Conservation (phyloP, 2,329 filamentous ascomycete species). For the Pseudogymnoascus sp. region DNA sequence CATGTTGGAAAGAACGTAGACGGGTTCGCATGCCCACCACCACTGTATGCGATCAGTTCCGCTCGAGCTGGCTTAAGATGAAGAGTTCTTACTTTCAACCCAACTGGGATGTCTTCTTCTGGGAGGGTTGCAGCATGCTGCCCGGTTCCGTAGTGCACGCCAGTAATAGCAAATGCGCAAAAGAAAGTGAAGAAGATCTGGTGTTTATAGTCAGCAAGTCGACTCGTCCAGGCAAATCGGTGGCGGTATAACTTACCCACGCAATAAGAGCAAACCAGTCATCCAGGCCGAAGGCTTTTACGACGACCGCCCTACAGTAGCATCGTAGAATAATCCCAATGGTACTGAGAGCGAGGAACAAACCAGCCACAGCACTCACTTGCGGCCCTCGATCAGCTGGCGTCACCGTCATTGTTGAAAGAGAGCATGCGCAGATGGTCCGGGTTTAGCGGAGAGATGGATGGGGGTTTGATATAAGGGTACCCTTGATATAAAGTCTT, state of each 20-base stretch:
- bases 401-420: not conserved
- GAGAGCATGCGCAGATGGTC: not conserved
- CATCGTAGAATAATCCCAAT: constrained; percentile 35
- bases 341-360: constrained; percentile 32
- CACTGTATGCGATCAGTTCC: constrained; percentile 15
- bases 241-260: constrained; percentile 31
- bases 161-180: constrained; percentile 20
- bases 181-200: constrained; percentile 15
- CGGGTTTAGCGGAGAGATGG: not conserved
- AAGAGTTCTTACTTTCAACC: constrained; percentile 21
- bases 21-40: constrained; percentile 34
- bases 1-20: constrained; percentile 35
- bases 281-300: constrained; percentile 37
- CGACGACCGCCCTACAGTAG: constrained; percentile 38
- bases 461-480: not conserved
- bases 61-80: not conserved
- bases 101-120: constrained; percentile 19
- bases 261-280: constrained; percentile 42
- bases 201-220: not conserved
- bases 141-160: constrained; percentile 25
- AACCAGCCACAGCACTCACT: constrained; percentile 16
- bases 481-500: not conserved
- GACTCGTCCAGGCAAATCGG: not conserved
- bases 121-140: constrained; percentile 20
- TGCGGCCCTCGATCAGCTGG: constrained; percentile 7